Percentiles rank a stretch among this genome's conserved stretches.
Evolutionary conservation across 177 flowering plant species (phyloP).

Genomic region (Tripterygium wilfordii): DNA sequence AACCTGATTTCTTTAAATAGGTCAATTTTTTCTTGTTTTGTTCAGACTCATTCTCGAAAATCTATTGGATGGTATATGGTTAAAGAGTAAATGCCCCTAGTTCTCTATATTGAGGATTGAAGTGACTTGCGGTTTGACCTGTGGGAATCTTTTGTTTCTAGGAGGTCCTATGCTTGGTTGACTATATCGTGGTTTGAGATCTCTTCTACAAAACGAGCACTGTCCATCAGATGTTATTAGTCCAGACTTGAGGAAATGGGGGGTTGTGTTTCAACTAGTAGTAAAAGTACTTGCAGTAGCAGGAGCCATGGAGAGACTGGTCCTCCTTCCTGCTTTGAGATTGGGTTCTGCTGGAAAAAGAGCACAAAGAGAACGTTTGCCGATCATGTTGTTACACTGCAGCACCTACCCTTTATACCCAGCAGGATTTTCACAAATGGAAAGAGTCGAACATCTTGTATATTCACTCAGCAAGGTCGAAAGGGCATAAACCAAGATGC

Average conservation of each 20-base stretch:
- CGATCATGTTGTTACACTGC: slow-evolving; percentile 43
- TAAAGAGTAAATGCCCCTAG: slow-evolving; percentile 7
- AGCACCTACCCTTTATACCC: slow-evolving; percentile 56
- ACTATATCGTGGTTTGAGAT: slow-evolving; percentile 20
- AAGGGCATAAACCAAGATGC: slow-evolving; percentile 97
- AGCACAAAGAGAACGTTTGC: slow-evolving; percentile 44
- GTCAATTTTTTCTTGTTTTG: slow-evolving; percentile 13
- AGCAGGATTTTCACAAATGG: slow-evolving; percentile 73
- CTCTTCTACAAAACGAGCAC: slow-evolving; percentile 17
- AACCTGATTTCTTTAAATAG: too few relatives aligned
- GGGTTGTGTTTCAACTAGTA: slow-evolving; percentile 65
- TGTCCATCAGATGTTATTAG: slow-evolving; percentile 20
- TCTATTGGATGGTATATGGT: slow-evolving; percentile 22
- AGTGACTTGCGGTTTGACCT: slow-evolving; percentile 8
- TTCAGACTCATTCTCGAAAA: slow-evolving; percentile 19
- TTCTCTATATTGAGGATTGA: slow-evolving; percentile 12
- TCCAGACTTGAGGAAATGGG: slow-evolving; percentile 58
- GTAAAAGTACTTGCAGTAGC: slow-evolving; percentile 45
- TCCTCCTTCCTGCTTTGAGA: slow-evolving; percentile 33
- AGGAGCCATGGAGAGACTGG: slow-evolving; percentile 42
- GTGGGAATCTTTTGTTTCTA: slow-evolving; percentile 23
- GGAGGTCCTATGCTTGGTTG: slow-evolving; percentile 22
- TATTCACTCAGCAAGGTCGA: slow-evolving; percentile 79
- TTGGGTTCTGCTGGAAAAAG: slow-evolving; percentile 31
- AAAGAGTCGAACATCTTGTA: slow-evolving; percentile 60